phyloP scores from a whole-genome alignment of 2,329 filamentous ascomycete species.

The Calonectria pauciramosa region DNA sequence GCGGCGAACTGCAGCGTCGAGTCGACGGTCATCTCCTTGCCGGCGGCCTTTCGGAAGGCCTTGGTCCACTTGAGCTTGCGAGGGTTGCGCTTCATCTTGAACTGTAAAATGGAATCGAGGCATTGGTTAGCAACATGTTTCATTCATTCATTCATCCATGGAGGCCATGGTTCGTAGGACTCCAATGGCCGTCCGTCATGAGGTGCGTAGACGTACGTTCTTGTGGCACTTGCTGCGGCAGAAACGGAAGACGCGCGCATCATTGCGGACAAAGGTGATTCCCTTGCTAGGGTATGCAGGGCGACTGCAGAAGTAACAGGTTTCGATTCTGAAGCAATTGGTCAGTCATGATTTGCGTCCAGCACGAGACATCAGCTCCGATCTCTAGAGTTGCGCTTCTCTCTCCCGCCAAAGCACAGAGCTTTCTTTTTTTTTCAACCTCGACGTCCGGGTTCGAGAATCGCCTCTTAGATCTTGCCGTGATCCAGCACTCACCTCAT shows the following conservation, averaged over 20 bases:
- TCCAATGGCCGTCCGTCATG: neutral
- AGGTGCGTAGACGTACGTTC: slow-evolving; percentile 59
- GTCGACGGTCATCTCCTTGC: slow-evolving; percentile 94
- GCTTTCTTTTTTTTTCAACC: neutral
- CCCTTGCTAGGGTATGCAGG: slow-evolving; percentile 69
- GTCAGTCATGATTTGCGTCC: slow-evolving; percentile 29
- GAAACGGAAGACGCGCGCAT: slow-evolving; percentile 69
- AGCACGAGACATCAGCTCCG: slow-evolving; percentile 19
- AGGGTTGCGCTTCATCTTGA: slow-evolving; percentile 99
- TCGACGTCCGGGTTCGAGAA: neutral
- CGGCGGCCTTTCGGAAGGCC: slow-evolving; percentile 83
- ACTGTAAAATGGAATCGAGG: slow-evolving; percentile 58
- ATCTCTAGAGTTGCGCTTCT: neutral
- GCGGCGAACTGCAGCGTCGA: slow-evolving; percentile 92
- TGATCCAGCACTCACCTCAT: slow-evolving; percentile 41
- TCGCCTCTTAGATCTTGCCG: neutral
- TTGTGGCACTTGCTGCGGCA: slow-evolving; percentile 72
- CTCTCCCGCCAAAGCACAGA: neutral
- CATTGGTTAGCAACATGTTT: slow-evolving; percentile 18
- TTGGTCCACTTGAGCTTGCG: slow-evolving; percentile 98
- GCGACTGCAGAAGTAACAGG: slow-evolving; percentile 62
- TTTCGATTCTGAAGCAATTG: slow-evolving; percentile 55
- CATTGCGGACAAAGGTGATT: slow-evolving; percentile 66
- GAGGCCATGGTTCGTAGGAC: neutral
- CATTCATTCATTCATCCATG: neutral